Evolutionary conservation across 164 flowering plant genomes (phyloP), one percentile per base, ranked within the genome.

Genomic region (Berberis thunbergii): DNA sequence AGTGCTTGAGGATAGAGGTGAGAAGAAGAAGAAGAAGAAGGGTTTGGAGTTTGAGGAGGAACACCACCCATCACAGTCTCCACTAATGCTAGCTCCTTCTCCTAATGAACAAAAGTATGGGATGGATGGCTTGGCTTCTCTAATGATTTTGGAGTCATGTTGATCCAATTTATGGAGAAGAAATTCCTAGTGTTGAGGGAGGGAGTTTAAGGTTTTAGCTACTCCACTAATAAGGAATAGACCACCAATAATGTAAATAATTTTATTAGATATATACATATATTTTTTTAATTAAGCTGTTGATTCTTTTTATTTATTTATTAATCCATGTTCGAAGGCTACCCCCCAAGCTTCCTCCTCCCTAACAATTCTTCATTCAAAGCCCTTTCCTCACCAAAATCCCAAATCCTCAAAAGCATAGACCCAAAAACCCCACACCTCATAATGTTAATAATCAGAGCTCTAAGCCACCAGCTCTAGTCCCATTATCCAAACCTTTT

Each of bases 1-100:
- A 89, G 76, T 45, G 80, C 85, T 69, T 79, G 84, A 10, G 93
- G 82, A 69, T 91, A 89, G 12, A 78, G 80, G 59, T 81, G 86
- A 69, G 88, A 71, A 72, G 83, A 67, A 26, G 26, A 26, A 26
- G 26, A 26, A 26, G 26, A 26, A 26, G 26, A 26, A 26, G 26
- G 26, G 67, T 84, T 73, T 55, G 85, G 72, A 69, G 75, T 49
- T 66, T 73, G 75, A 65, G 84, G 75, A 65, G 84, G 79, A 57
- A 76, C 41, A 67, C 79, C 86, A 57, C 60, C 55, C 70, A 66
- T 57, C 26, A 45, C 44, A 59, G 43, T 66, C 41, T 41, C 2
- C 54, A 6, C 26, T 26, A 26, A 0, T 0, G 26, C 26, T 26
- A 26, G 26, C 26, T 26, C 26, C 26, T 26, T 26, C 26, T 26